phyloP scores from a whole-genome alignment of 1,284 basidiomycete genomes.

The Cerrena zonata region DNA sequence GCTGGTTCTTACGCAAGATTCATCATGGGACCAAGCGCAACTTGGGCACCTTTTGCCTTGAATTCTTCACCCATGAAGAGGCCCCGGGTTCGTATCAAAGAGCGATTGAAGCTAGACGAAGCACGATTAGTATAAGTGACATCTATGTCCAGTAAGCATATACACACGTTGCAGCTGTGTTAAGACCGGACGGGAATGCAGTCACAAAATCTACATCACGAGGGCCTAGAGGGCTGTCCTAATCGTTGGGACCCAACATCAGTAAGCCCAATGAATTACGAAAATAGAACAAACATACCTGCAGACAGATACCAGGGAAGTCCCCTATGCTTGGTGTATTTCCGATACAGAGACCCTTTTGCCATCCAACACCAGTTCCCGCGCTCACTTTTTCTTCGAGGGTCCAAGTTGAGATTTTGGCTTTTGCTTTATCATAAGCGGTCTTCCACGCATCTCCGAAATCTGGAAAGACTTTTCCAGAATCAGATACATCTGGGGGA shows the following conservation, averaged over 20 bases:
- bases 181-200: constrained; percentile 57
- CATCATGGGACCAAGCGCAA: constrained; percentile 63
- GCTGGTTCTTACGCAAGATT: constrained; percentile 51
- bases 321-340: constrained; percentile 35
- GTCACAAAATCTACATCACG: constrained; percentile 47
- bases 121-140: constrained; percentile 6
- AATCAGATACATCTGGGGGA: constrained; percentile 25
- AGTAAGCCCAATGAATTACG: too few relatives aligned
- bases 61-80: constrained; percentile 74
- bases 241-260: constrained; percentile 2
- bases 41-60: constrained; percentile 74
- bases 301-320: constrained; percentile 61
- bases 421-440: constrained; percentile 34
- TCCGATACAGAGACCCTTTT: constrained; percentile 36
- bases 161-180: constrained; percentile 46
- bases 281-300: constrained; percentile 27
- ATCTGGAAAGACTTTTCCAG: constrained; percentile 35
- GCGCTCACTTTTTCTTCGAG: constrained; percentile 40
- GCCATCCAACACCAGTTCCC: constrained; percentile 43
- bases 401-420: constrained; percentile 30
- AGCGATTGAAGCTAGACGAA: constrained; percentile 46
- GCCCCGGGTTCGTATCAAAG: constrained; percentile 69
- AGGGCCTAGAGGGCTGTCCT: constrained; percentile 47
- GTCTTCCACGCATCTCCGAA: constrained; percentile 38
- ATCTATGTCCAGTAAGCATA: background rate